phyloP scores from a whole-genome alignment of 2,329 filamentous ascomycete genomes.

The Ophiostoma populinum region DNA sequence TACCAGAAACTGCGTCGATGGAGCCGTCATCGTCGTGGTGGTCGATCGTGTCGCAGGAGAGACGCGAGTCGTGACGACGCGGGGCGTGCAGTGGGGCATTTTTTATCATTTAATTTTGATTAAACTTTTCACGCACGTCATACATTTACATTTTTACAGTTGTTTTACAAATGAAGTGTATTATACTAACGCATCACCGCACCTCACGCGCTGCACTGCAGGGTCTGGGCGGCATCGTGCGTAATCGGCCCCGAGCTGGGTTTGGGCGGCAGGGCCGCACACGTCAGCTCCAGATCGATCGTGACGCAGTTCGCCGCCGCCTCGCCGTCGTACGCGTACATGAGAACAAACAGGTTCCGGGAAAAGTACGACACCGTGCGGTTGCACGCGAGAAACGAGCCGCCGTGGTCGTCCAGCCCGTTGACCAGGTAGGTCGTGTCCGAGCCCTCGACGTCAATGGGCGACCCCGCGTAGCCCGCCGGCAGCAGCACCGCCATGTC shows the following conservation, averaged over 20 bases:
- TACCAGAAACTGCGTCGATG: conserved; percentile 9
- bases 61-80: no score
- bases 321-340: conserved; percentile 18
- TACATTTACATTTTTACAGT: no score
- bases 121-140: no score
- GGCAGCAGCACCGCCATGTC: conserved; percentile 8
- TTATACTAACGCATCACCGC: no score
- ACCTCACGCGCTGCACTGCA: conserved; percentile 21
- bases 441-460: conserved; percentile 6
- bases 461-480: conserved; percentile 12
- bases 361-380: conserved; percentile 26
- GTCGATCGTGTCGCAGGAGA: neutral
- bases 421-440: conserved; percentile 19
- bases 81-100: no score
- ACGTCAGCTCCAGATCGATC: conserved; percentile 27
- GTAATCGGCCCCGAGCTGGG: conserved; percentile 19
- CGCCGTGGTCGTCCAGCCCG: conserved; percentile 4
- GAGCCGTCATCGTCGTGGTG: neutral
- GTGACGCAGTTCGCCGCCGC: conserved; percentile 23
- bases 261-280: conserved; percentile 17
- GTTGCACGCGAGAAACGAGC: conserved; percentile 26
- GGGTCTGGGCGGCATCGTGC: conserved; percentile 22
- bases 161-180: no score
- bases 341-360: conserved; percentile 18
- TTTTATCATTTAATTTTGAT: no score